These are phyloP conservation scores for Didymella lethalis DNA, from an alignment of 2,329 filamentous ascomycete species.

Conservation along the genomic window DNA sequence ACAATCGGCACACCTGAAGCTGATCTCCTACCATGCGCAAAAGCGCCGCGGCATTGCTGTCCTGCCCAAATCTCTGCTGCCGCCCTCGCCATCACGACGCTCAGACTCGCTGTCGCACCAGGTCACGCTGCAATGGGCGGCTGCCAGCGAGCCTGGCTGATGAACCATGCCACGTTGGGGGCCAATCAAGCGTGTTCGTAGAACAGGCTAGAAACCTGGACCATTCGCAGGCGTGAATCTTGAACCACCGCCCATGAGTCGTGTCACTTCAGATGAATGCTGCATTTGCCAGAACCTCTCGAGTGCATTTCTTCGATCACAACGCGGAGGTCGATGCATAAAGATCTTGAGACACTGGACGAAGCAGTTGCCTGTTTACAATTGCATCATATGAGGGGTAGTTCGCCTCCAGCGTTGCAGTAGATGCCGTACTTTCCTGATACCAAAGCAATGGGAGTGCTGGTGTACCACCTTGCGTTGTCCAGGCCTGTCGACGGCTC, in stretches of 20 bases:
- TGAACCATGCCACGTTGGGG: conserved; percentile 28
- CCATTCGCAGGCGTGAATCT: conserved; percentile 21
- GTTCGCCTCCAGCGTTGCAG: conserved; percentile 23
- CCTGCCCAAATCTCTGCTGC: neutral
- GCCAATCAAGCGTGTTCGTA: conserved; percentile 40
- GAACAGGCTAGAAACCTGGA: conserved; percentile 47
- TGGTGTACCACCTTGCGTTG: conserved; percentile 23
- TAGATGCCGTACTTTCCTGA: conserved; percentile 29
- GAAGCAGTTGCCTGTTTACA: conserved; percentile 23
- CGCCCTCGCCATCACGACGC: conserved; percentile 1
- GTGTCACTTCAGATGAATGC: conserved; percentile 27
- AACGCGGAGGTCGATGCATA: conserved; percentile 9
- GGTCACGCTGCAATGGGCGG: conserved; percentile 34
- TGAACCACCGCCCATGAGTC: conserved; percentile 32
- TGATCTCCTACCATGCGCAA: conserved; percentile 1
- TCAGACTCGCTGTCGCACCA: conserved; percentile 32
- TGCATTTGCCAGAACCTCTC: conserved; percentile 3
- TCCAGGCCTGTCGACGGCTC: conserved; percentile 21
- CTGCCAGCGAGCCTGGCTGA: conserved; percentile 31
- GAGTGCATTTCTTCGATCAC: conserved; percentile 4
- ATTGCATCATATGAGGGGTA: conserved; percentile 37
- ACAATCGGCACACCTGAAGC: conserved; percentile 6
- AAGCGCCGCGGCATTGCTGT: neutral
- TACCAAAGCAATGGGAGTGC: conserved; percentile 26
- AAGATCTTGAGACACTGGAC: conserved; percentile 7